phyloP scores from a whole-genome alignment of 208 protist genomes.

The Leishmania tarentolae region DNA sequence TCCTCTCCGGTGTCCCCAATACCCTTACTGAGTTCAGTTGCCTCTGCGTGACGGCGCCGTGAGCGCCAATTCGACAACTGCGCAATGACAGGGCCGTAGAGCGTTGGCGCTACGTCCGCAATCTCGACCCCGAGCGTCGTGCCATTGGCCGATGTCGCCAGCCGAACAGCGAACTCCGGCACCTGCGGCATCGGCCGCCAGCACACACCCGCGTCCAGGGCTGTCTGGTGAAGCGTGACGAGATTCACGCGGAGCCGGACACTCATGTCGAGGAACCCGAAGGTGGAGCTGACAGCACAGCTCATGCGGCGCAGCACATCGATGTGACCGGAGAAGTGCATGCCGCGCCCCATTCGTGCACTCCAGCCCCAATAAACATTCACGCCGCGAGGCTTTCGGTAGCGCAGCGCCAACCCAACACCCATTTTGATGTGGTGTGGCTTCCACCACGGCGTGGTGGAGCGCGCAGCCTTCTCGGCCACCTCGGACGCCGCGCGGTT shows the following conservation, averaged over 20 bases:
- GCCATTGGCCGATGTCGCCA: slow-evolving; percentile 52
- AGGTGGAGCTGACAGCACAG: slow-evolving; percentile 56
- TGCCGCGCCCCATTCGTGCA: slow-evolving; percentile 42
- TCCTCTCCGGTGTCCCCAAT: background rate
- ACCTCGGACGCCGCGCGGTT: slow-evolving; percentile 24
- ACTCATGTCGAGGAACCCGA: slow-evolving; percentile 47
- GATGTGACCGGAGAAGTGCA: slow-evolving; percentile 59
- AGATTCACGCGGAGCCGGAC: slow-evolving; percentile 72
- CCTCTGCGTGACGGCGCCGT: background rate
- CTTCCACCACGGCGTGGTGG: slow-evolving; percentile 39
- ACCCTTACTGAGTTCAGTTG: background rate
- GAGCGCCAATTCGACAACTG: slow-evolving; percentile 11
- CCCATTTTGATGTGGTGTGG: slow-evolving; percentile 64
- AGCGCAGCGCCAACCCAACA: slow-evolving; percentile 62
- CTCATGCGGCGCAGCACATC: slow-evolving; percentile 76
- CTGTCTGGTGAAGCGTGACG: slow-evolving; percentile 76
- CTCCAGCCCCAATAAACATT: slow-evolving; percentile 78
- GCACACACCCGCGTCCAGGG: slow-evolving; percentile 59
- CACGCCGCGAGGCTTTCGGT: slow-evolving; percentile 68
- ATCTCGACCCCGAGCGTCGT: slow-evolving; percentile 52
- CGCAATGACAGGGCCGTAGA: slow-evolving; percentile 24
- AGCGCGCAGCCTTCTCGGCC: slow-evolving; percentile 10
- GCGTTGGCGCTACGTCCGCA: slow-evolving; percentile 42
- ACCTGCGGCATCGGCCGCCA: slow-evolving; percentile 47
- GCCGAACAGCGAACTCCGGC: slow-evolving; percentile 37